Evolutionary conservation across 164 flowering plant species (phyloP), one percentile per base, ranked within the genome.

Genomic region (Aristolochia contorta): DNA sequence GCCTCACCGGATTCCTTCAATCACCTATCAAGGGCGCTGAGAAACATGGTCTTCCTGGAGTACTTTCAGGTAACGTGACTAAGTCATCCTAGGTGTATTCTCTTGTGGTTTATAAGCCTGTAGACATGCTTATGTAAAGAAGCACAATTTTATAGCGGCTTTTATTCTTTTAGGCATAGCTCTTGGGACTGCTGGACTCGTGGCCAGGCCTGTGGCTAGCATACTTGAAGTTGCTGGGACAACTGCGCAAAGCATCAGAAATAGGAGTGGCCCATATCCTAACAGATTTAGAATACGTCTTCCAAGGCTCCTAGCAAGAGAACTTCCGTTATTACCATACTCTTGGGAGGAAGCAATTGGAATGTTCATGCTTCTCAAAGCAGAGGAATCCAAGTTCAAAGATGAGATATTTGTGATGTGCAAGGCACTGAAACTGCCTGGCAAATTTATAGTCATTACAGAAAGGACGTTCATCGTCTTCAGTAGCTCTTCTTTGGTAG

Each of bases 331-430:
- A 57, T 72, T 67, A 61, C 88, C 93, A 43, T 93, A 90, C 74
- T 88, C 92, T 14, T 90, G 94, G 97, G 99, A 90, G 64, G 97
- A 93, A 65, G 97, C 97, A 25, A 77, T 93, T 32, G 99, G 94
- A 20, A 65, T 80, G 66, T 77, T 82, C 46, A 77, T 86, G 62
- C 84, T 90, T 51, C 25, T 65, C 22, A 82, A 80, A 57, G 82
- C 77, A 6, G 87, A 72, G 52, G 77, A 83, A 16, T 50, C 65
- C 49, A 84, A 71, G 67, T 60, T 82, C 47, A 80, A 76, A 69
- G 88, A 80, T 46, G 96, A 93, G 65, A 62, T 60, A 18, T 71
- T 80, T 47, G 79, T 88, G 22, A 63, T 65, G 61, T 93, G 95
- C 80, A 93, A 83, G 71, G 66, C 82, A 63, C 96, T 93, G 16